These are phyloP conservation scores for Biscutella laevigata DNA, from an alignment of 441 rosid genomes.

Conservation along the genomic window DNA sequence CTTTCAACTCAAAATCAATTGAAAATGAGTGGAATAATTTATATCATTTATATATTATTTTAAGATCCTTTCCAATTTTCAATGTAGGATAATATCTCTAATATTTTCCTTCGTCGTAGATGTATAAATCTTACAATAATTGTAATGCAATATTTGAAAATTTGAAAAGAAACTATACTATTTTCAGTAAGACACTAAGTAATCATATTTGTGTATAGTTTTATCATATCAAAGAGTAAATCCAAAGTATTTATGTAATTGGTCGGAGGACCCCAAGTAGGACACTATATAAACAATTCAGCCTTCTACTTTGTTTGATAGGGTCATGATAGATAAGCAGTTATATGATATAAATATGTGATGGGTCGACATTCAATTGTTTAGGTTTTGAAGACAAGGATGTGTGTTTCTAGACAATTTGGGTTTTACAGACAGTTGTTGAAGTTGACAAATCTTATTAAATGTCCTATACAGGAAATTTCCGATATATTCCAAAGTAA, in stretches of 20 bases:
- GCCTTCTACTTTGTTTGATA: neutral
- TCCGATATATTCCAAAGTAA: slow-evolving; percentile 2
- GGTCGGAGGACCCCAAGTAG: slow-evolving; percentile 24
- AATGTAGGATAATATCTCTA: too few relatives aligned
- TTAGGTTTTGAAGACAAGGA: slow-evolving; percentile 17
- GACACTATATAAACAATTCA: neutral
- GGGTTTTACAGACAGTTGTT: slow-evolving; percentile 5
- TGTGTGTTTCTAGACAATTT: slow-evolving; percentile 7
- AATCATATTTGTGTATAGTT: slow-evolving; percentile 1
- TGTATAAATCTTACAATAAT: neutral
- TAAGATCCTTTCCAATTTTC: too few relatives aligned
- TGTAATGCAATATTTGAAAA: neutral
- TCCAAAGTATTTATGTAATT: slow-evolving; percentile 18
- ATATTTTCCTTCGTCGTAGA: neutral
- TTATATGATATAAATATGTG: neutral
- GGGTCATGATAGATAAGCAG: neutral
- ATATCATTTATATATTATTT: too few relatives aligned
- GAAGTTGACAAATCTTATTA: slow-evolving; percentile 10
- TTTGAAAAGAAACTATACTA: neutral
- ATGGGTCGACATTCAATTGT: slow-evolving; percentile 14
- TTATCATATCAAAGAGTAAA: slow-evolving; percentile 1
- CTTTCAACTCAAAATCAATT: too few relatives aligned
- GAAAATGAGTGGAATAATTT: too few relatives aligned
- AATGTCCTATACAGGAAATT: neutral
- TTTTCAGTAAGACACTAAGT: neutral